phyloP scores from a whole-genome alignment of 495 filamentous ascomycete species.

The Margaritispora aquatica region DNA sequence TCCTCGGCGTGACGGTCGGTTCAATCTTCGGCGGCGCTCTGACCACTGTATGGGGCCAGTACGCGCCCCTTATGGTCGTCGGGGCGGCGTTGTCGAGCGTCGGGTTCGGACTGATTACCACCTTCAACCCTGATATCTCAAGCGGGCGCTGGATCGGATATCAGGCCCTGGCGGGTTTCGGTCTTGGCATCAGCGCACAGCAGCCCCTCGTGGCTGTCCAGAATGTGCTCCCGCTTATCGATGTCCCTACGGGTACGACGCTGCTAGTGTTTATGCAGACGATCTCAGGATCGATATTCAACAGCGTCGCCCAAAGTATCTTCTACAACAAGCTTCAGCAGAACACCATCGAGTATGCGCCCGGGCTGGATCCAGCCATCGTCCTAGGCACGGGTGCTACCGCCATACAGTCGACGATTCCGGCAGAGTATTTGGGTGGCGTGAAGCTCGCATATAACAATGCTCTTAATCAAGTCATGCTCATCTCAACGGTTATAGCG shows the following conservation, averaged over 20 bases:
- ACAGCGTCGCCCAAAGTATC: constrained; percentile 52
- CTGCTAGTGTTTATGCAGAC: constrained; percentile 54
- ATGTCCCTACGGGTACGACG: constrained; percentile 54
- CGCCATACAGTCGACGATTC: not conserved
- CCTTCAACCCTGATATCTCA: constrained; percentile 42
- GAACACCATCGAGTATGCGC: not conserved
- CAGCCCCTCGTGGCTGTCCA: constrained; percentile 54
- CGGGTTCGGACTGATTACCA: constrained; percentile 61
- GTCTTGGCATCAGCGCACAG: constrained; percentile 63
- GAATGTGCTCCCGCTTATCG: constrained; percentile 36
- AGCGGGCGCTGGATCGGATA: constrained; percentile 59
- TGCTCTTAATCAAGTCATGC: not conserved
- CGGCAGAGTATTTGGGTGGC: not conserved
- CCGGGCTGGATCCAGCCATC: not conserved
- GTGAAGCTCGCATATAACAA: not conserved
- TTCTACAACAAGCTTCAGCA: constrained; percentile 44
- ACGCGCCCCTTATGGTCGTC: constrained; percentile 24
- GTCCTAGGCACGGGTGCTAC: not conserved
- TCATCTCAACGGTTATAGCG: not conserved
- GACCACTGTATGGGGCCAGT: constrained; percentile 24
- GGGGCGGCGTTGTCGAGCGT: constrained; percentile 27
- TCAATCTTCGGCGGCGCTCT: constrained; percentile 26
- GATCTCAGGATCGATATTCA: constrained; percentile 56
- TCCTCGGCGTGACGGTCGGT: constrained; percentile 30
- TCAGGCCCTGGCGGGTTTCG: constrained; percentile 59